Evolutionary conservation across 768 basidiomycete species (phyloP).

Genomic region (Tremella mesenterica): DNA sequence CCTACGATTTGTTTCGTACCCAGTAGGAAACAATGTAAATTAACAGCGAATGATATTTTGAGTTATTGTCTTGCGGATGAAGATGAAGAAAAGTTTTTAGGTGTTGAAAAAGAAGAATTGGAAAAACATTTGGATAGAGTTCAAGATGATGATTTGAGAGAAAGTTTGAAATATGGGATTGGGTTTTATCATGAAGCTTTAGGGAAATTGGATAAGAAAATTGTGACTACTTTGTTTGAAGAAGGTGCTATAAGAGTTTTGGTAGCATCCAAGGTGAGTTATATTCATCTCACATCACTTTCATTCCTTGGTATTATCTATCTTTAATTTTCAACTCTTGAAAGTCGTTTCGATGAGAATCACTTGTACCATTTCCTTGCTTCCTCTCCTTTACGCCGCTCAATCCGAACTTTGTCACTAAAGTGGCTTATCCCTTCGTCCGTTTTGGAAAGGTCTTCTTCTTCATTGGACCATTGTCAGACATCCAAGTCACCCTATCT

Average conservation of each 20-base stretch:
- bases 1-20: conserved; percentile 91
- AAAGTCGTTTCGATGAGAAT: too few relatives aligned
- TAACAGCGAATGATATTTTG: conserved; percentile 84
- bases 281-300: background rate
- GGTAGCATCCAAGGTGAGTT: conserved; percentile 76
- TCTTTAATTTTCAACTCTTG: too few relatives aligned
- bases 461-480: background rate
- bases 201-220: conserved; percentile 81
- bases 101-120: conserved; percentile 71
- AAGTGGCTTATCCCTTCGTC: too few relatives aligned
- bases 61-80: conserved; percentile 82
- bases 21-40: conserved; percentile 82
- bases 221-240: conserved; percentile 84
- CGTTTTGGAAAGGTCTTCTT: too few relatives aligned
- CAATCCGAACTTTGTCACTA: too few relatives aligned
- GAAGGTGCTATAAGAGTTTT: conserved; percentile 91
- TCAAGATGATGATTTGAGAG: conserved; percentile 62
- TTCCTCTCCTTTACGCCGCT: too few relatives aligned
- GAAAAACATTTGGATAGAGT: conserved; percentile 82
- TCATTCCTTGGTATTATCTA: background rate
- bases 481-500: background rate
- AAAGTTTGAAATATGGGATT: conserved; percentile 78
- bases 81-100: conserved; percentile 74
- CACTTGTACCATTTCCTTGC: background rate
- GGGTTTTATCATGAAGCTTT: conserved; percentile 95